phyloP scores from a whole-genome alignment of 1,284 basidiomycete genomes.

The Austropuccinia psidii region DNA sequence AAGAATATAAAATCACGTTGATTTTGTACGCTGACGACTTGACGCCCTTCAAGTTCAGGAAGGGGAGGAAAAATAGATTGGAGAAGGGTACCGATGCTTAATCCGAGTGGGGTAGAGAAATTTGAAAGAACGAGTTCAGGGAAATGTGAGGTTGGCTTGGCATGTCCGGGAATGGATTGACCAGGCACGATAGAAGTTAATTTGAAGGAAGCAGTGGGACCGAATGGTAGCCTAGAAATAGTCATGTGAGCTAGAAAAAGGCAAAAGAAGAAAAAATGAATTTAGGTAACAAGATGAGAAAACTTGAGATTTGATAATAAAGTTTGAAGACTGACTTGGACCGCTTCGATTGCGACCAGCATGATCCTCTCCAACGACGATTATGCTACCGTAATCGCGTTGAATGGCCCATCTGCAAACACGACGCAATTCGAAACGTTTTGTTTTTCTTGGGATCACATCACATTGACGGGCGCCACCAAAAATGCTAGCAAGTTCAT shows the following conservation, averaged over 20 bases:
- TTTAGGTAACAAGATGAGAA: background rate
- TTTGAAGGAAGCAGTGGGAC: constrained; percentile 94
- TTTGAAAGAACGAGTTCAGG: constrained; percentile 95
- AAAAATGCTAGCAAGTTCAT: constrained; percentile 77
- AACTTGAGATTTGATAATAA: background rate
- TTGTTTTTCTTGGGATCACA: constrained; percentile 80
- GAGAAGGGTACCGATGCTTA: constrained; percentile 85
- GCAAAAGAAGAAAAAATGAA: background rate
- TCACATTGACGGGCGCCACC: constrained; percentile 67
- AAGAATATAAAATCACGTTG: constrained; percentile 98
- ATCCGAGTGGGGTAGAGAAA: constrained; percentile 88
- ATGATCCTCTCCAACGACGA: constrained; percentile 87
- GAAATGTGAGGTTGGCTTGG: constrained; percentile 79
- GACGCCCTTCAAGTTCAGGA: constrained; percentile 90
- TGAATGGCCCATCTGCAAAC: constrained; percentile 90
- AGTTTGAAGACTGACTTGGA: constrained; percentile 9
- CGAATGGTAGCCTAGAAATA: constrained; percentile 77
- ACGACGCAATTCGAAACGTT: constrained; percentile 83
- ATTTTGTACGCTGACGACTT: constrained; percentile 95
- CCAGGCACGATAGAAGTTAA: constrained; percentile 62
- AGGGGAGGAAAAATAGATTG: constrained; percentile 91
- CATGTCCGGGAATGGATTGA: constrained; percentile 58
- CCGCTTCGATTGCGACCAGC: constrained; percentile 44
- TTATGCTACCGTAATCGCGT: constrained; percentile 74
- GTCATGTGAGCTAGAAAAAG: constrained; percentile 71